Conservation (phyloP, 2,329 filamentous ascomycete genomes). For the Colletotrichum noveboracense region DNA sequence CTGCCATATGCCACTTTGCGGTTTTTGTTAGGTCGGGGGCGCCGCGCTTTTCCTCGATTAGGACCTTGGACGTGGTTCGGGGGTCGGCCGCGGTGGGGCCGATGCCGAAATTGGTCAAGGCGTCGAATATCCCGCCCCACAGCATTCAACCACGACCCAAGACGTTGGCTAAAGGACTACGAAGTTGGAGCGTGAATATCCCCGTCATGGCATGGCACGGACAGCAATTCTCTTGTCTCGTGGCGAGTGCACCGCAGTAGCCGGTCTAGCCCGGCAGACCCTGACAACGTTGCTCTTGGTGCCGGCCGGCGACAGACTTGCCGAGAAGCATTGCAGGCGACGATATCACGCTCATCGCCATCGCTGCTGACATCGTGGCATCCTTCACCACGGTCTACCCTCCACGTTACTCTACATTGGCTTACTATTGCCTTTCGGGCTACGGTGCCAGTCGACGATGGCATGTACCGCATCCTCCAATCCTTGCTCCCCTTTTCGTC, state of each 20-base stretch:
- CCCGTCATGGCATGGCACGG: neutral
- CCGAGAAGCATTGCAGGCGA: neutral
- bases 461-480: neutral
- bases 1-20: conserved; percentile 6
- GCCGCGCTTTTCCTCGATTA: neutral
- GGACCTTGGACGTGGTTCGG: neutral
- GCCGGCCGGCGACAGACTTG: neutral
- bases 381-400: neutral
- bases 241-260: neutral
- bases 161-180: neutral
- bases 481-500: neutral
- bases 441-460: neutral
- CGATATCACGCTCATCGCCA: neutral
- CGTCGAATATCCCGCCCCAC: neutral
- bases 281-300: neutral
- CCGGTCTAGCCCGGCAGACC: neutral
- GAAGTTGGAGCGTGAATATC: neutral
- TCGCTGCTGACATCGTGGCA: neutral
- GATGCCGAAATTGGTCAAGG: neutral
- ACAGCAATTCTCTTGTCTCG: neutral
- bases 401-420: neutral
- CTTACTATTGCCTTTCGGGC: neutral
- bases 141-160: neutral
- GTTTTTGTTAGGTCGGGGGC: neutral
- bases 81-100: neutral